These are phyloP conservation scores for Camptophora hylomeconis DNA, from an alignment of 2,329 filamentous ascomycete species.

Conservation along the genomic window DNA sequence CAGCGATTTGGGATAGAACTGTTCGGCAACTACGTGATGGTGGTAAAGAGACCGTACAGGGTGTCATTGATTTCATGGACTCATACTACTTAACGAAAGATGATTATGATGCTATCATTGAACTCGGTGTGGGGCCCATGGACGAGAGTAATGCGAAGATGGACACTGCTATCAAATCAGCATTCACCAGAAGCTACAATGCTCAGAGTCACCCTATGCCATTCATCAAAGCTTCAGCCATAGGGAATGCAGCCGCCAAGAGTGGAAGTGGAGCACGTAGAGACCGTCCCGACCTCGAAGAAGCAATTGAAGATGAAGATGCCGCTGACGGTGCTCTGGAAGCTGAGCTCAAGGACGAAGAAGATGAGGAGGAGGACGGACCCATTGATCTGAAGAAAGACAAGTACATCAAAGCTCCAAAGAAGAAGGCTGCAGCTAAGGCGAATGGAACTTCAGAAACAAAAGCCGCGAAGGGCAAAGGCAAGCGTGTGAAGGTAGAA, in stretches of 20 bases:
- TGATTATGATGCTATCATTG: slow-evolving; percentile 84
- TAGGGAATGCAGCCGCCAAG: slow-evolving; percentile 61
- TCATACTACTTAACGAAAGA: slow-evolving; percentile 90
- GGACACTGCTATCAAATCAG: slow-evolving; percentile 71
- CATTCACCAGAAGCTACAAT: slow-evolving; percentile 90
- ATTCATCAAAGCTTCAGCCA: slow-evolving; percentile 84
- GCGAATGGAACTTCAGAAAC: no score
- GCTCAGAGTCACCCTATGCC: slow-evolving; percentile 73
- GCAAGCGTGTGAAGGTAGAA: slow-evolving; percentile 23
- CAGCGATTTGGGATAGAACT: slow-evolving; percentile 70
- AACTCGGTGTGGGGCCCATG: slow-evolving; percentile 80
- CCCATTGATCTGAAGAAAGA: slow-evolving; percentile 82
- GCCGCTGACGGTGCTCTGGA: slow-evolving; percentile 50
- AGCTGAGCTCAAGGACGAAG: slow-evolving; percentile 31
- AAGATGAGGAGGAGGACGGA: slow-evolving; percentile 56
- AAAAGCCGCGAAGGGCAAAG: slow-evolving; percentile 33
- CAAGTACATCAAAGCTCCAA: slow-evolving; percentile 89
- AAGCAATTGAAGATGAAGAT: slow-evolving; percentile 78
- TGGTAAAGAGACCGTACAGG: slow-evolving; percentile 68
- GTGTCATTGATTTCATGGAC: slow-evolving; percentile 91
- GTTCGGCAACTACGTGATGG: slow-evolving; percentile 61
- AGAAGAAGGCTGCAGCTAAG: slow-evolving; percentile 45
- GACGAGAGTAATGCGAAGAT: slow-evolving; percentile 62
- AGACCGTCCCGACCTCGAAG: slow-evolving; percentile 85
- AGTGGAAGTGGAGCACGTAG: slow-evolving; percentile 44